Evolutionary conservation across 1,139 yeast species (phyloP).

Genomic region (Citeromyces siamensis): DNA sequence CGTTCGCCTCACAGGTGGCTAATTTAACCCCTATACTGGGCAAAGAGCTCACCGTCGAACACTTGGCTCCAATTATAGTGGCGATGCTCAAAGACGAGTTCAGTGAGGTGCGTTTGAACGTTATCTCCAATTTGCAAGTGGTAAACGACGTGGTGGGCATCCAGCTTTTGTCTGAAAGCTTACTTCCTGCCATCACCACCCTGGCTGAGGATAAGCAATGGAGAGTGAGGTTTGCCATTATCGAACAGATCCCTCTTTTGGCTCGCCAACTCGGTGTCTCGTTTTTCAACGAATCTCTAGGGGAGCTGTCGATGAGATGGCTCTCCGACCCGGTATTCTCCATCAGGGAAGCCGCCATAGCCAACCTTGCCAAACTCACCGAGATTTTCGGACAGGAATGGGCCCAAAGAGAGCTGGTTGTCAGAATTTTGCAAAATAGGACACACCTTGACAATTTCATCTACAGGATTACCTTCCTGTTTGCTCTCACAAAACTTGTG

Average conservation of each 20-base stretch:
- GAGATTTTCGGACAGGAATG: slow-evolving; percentile 86
- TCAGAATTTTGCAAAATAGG: slow-evolving; percentile 43
- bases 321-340: slow-evolving; percentile 97
- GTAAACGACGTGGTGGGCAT: slow-evolving; percentile 95
- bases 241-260: slow-evolving; percentile 88
- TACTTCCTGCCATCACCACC: slow-evolving; percentile 93
- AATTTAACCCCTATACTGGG: slow-evolving; percentile 81
- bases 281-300: slow-evolving; percentile 85
- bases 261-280: slow-evolving; percentile 95
- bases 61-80: slow-evolving; percentile 76
- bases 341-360: slow-evolving; percentile 92
- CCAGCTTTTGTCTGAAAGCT: slow-evolving; percentile 70
- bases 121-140: slow-evolving; percentile 81
- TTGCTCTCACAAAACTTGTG: slow-evolving; percentile 72
- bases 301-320: slow-evolving; percentile 91
- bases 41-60: slow-evolving; percentile 72
- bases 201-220: slow-evolving; percentile 95
- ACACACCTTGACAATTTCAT: slow-evolving; percentile 51
- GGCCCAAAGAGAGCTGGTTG: slow-evolving; percentile 80
- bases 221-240: slow-evolving; percentile 96
- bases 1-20: slow-evolving; percentile 82
- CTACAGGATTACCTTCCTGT: slow-evolving; percentile 82
- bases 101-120: slow-evolving; percentile 92
- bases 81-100: slow-evolving; percentile 94
- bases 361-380: slow-evolving; percentile 68